These are phyloP conservation scores for Kwoniella sp. DNA, from an alignment of 768 basidiomycete genomes.

Conservation along the genomic window DNA sequence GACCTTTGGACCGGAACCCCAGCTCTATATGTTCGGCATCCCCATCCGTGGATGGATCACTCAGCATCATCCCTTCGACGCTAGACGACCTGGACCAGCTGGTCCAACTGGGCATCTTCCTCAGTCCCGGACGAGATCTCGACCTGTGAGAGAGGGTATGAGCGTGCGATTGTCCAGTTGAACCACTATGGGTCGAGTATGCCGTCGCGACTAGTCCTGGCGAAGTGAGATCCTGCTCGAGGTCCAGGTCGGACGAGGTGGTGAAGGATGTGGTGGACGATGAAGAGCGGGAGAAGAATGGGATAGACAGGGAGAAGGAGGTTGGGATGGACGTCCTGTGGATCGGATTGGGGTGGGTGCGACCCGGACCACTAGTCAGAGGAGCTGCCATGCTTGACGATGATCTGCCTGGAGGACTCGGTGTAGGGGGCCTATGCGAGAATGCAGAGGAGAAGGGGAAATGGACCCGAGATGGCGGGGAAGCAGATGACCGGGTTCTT, in stretches of 20 bases:
- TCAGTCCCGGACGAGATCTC: neutral
- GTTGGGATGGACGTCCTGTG: slow-evolving; percentile 1
- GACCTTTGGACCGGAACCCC: too few species aligned
- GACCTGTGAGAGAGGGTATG: neutral
- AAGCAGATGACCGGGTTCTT: too few species aligned
- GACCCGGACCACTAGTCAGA: too few species aligned
- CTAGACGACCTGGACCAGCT: slow-evolving; percentile 5
- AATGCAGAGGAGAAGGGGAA: too few species aligned
- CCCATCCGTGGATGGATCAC: neutral
- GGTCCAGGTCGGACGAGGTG: neutral
- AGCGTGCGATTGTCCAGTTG: neutral
- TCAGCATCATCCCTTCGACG: neutral
- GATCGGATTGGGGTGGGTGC: too few species aligned
- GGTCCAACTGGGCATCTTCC: slow-evolving; percentile 17
- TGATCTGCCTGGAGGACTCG: too few species aligned
- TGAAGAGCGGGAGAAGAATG: slow-evolving; percentile 14
- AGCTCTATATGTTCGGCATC: slow-evolving; percentile 3
- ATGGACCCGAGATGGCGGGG: too few species aligned
- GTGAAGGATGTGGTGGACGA: slow-evolving; percentile 5
- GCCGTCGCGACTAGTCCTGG: neutral
- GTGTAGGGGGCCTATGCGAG: too few species aligned
- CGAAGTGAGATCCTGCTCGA: neutral
- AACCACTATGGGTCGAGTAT: neutral
- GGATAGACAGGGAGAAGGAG: slow-evolving; percentile 9
- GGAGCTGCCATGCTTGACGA: too few species aligned